phyloP scores from a whole-genome alignment of 1,284 basidiomycete genomes.

The Omphalotus olearius region DNA sequence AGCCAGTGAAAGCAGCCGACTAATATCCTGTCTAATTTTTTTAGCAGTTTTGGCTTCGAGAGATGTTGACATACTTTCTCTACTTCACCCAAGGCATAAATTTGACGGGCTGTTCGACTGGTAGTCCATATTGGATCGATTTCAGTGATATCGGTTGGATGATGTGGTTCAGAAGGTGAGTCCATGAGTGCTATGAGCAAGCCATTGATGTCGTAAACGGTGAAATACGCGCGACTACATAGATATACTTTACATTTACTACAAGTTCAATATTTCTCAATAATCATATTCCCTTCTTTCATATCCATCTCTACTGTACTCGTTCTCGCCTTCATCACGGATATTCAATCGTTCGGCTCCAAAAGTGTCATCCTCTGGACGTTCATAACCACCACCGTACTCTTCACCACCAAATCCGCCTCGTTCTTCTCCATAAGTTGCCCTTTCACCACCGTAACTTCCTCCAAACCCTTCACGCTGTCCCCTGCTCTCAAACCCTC shows the following conservation, averaged over 20 bases:
- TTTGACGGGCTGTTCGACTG: slow-evolving; percentile 75
- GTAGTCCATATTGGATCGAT: slow-evolving; percentile 77
- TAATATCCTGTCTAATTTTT: slow-evolving; percentile 56
- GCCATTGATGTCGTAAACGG: not conserved
- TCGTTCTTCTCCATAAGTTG: slow-evolving; percentile 7
- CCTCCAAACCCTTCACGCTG: slow-evolving; percentile 15
- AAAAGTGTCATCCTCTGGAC: slow-evolving; percentile 37
- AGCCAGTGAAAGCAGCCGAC: slow-evolving; percentile 65
- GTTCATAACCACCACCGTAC: slow-evolving; percentile 13
- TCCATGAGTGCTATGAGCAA: slow-evolving; percentile 7
- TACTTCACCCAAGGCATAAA: slow-evolving; percentile 74
- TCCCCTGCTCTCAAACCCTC: not conserved
- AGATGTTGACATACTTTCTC: slow-evolving; percentile 56
- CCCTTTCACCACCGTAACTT: slow-evolving; percentile 11
- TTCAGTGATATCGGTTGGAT: slow-evolving; percentile 27
- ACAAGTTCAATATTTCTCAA: not conserved
- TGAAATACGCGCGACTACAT: not conserved
- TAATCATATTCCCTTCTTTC: slow-evolving; percentile 19
- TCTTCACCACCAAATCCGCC: slow-evolving; percentile 12
- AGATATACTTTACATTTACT: too few relatives aligned
- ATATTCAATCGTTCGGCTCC: slow-evolving; percentile 43
- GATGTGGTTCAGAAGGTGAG: slow-evolving; percentile 16
- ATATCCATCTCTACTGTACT: slow-evolving; percentile 11
- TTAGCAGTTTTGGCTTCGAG: not conserved
- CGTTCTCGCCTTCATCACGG: slow-evolving; percentile 19